Conservation (phyloP, 2,329 filamentous ascomycete genomes). For the Clonostachys chloroleuca region DNA sequence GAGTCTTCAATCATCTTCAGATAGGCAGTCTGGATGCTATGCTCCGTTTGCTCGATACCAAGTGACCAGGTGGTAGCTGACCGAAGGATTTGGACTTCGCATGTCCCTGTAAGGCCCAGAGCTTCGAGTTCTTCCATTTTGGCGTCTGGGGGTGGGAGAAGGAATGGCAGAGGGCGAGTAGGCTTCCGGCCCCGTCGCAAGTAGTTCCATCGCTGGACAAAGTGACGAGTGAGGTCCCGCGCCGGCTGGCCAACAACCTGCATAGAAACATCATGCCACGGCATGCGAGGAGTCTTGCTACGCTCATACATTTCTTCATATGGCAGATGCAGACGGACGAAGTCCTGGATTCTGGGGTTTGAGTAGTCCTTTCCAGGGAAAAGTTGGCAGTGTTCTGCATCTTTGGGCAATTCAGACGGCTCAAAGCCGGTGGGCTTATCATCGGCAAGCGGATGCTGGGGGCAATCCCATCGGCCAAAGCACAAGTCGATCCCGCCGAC, state of each 20-base stretch:
- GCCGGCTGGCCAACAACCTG: conserved; percentile 95
- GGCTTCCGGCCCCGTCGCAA: conserved; percentile 89
- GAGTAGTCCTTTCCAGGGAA: conserved; percentile 99
- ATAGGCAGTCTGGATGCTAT: conserved; percentile 95
- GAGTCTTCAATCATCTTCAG: conserved; percentile 92
- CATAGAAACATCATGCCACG: conserved; percentile 98
- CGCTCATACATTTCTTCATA: conserved; percentile 99
- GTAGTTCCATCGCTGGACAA: conserved; percentile 98
- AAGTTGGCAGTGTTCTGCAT: conserved; percentile 90
- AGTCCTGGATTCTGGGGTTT: conserved; percentile 92
- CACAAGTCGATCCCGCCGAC: conserved; percentile 94
- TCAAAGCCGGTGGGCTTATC: conserved; percentile 97
- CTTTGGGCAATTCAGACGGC: conserved; percentile 66
- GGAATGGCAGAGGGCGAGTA: conserved; percentile 86
- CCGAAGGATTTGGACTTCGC: conserved; percentile 91
- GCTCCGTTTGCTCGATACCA: conserved; percentile 81
- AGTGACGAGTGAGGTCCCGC: conserved; percentile 88
- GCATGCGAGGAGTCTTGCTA: conserved; percentile 84
- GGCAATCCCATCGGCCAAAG: conserved; percentile 96
- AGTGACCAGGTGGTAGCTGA: conserved; percentile 91
- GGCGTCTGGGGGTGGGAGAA: conserved; percentile 91
- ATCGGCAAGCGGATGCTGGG: conserved; percentile 84
- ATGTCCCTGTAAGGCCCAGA: conserved; percentile 86
- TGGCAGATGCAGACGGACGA: conserved; percentile 86
- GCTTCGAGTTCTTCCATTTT: conserved; percentile 80